Evolutionary conservation across 805 yeast genomes (phyloP).

Genomic region (Candida namnaoensis): DNA sequence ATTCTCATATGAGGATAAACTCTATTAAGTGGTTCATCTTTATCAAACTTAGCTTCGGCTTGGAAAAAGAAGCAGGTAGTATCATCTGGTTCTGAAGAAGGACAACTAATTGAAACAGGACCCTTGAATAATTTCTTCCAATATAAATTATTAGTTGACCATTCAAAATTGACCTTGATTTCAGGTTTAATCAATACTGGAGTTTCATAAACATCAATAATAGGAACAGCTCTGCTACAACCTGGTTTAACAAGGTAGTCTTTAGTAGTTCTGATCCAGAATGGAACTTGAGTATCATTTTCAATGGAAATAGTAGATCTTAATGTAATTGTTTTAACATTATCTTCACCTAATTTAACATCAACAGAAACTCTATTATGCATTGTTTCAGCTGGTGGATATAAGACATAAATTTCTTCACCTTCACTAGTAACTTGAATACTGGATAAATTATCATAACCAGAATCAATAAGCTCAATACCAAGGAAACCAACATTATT

Average conservation of each 20-base stretch:
- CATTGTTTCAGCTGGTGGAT: constrained; percentile 51
- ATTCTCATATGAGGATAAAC: constrained; percentile 82
- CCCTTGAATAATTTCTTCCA: constrained; percentile 57
- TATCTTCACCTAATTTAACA: constrained; percentile 59
- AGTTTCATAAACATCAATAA: constrained; percentile 54
- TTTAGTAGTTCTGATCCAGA: constrained; percentile 24
- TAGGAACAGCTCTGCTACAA: constrained; percentile 59
- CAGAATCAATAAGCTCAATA: constrained; percentile 46
- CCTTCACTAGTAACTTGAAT: constrained; percentile 78
- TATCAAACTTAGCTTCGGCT: constrained; percentile 56
- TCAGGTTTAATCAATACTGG: constrained; percentile 56
- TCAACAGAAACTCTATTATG: constrained; percentile 74
- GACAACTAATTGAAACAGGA: constrained; percentile 55
- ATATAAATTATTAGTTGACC: constrained; percentile 54
- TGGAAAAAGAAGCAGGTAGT: constrained; percentile 56
- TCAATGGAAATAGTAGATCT: constrained; percentile 66
- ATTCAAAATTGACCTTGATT: constrained; percentile 43
- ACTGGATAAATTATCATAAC: constrained; percentile 42
- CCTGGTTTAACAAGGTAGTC: constrained; percentile 44
- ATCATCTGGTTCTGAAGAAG: constrained; percentile 27
- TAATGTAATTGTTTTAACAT: constrained; percentile 69
- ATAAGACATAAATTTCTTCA: constrained; percentile 61
- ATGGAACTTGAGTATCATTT: constrained; percentile 53
- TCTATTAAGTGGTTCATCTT: constrained; percentile 59
- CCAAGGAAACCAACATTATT: constrained; percentile 54